These are phyloP conservation scores for Przewalskia tangutica DNA, from an alignment of 257 asterid genomes.

Conservation along the genomic window DNA sequence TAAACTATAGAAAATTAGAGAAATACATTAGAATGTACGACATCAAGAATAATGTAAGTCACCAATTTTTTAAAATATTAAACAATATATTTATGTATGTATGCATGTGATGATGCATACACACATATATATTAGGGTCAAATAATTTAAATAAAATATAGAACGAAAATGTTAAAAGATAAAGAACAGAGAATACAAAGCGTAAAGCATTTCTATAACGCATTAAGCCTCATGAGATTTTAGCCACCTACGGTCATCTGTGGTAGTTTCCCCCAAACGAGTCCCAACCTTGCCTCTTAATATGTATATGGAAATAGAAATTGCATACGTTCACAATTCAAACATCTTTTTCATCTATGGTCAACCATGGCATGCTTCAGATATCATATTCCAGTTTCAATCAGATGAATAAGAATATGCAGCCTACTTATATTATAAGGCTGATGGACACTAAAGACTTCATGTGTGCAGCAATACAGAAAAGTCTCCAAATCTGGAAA, in stretches of 20 bases:
- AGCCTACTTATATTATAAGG: neutral
- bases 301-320: neutral
- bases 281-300: neutral
- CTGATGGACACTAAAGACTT: neutral
- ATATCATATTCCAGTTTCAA: neutral
- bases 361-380: neutral
- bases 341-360: neutral
- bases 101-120: neutral
- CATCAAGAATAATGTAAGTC: neutral
- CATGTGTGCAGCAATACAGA: neutral
- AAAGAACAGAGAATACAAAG: neutral
- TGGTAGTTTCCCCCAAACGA: neutral
- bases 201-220: neutral
- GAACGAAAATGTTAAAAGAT: neutral
- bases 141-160: neutral
- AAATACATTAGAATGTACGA: neutral
- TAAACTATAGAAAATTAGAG: neutral
- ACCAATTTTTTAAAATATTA: neutral
- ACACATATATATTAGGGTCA: neutral
- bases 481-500: neutral
- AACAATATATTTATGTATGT: neutral
- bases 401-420: neutral
- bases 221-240: neutral
- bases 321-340: neutral
- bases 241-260: neutral